Conservation (phyloP, 352 stramenopile species). For the Blastocystis hominis region DNA sequence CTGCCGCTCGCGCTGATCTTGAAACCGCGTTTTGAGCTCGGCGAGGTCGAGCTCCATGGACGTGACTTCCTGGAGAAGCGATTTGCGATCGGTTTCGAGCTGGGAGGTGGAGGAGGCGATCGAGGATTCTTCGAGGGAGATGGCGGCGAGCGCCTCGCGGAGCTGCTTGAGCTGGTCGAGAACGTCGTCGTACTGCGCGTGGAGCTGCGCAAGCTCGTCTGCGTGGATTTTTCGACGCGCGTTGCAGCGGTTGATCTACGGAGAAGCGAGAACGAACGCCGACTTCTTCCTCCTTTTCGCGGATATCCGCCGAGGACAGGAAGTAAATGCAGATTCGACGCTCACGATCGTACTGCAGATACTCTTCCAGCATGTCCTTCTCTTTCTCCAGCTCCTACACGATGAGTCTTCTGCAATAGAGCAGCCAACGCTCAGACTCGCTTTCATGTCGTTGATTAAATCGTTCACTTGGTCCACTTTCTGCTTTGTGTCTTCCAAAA, state of each 20-base stretch:
- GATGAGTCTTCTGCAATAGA: neutral
- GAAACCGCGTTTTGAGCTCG: constrained; percentile 68
- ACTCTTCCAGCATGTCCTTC: constrained; percentile 88
- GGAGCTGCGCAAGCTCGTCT: constrained; percentile 14
- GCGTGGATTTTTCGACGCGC: constrained; percentile 36
- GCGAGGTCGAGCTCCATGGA: constrained; percentile 73
- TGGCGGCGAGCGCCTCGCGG: constrained; percentile 64
- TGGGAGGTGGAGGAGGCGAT: neutral
- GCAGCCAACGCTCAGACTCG: constrained; percentile 60
- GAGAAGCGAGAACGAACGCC: constrained; percentile 67
- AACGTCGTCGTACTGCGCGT: constrained; percentile 29
- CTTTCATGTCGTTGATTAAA: constrained; percentile 80
- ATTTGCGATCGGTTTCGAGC: constrained; percentile 69
- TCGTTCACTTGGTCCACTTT: constrained; percentile 89
- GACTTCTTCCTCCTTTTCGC: constrained; percentile 71
- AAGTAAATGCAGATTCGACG: constrained; percentile 84
- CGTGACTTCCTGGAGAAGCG: constrained; percentile 70
- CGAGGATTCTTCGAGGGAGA: neutral
- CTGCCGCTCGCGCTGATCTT: constrained; percentile 63
- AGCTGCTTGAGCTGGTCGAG: constrained; percentile 60
- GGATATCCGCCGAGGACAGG: constrained; percentile 59
- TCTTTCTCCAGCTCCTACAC: constrained; percentile 86
- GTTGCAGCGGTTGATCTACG: constrained; percentile 69
- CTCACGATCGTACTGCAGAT: constrained; percentile 85
- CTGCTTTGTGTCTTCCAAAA: constrained; percentile 87